These are phyloP conservation scores for Pseudozyma thailandica DNA, from an alignment of 1,284 basidiomycete species.

Conservation along the genomic window DNA sequence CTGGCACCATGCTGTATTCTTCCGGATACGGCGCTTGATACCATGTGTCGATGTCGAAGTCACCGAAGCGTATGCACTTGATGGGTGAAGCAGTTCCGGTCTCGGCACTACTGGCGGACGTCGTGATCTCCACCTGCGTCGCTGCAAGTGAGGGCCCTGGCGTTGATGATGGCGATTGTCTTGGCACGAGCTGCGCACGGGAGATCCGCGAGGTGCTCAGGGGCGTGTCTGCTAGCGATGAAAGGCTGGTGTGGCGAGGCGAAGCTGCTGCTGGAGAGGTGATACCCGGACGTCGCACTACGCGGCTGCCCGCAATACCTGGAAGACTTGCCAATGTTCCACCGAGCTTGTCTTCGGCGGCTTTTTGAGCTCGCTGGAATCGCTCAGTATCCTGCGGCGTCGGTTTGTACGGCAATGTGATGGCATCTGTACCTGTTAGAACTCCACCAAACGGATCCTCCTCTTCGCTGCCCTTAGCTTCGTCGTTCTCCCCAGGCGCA, in stretches of 20 bases:
- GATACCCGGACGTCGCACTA: constrained; percentile 11
- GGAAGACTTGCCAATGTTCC: constrained; percentile 49
- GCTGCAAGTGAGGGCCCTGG: constrained; percentile 19
- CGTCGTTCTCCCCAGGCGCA: constrained; percentile 26
- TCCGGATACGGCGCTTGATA: constrained; percentile 99
- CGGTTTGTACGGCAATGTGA: constrained; percentile 77
- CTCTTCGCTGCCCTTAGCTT: constrained; percentile 36
- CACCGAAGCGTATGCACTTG: constrained; percentile 83
- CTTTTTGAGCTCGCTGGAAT: constrained; percentile 78
- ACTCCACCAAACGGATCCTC: constrained; percentile 81
- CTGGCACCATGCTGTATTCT: constrained; percentile 92
- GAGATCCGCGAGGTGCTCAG: constrained; percentile 25
- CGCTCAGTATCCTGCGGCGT: constrained; percentile 78
- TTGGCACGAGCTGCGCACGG: constrained; percentile 26
- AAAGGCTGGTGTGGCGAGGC: constrained; percentile 16
- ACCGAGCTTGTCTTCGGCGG: constrained; percentile 75
- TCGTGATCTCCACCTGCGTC: constrained; percentile 38
- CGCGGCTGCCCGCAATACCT: constrained; percentile 29
- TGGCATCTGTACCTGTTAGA: constrained; percentile 77
- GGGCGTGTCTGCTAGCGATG: constrained; percentile 19
- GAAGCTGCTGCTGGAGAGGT: constrained; percentile 19
- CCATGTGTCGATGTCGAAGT: constrained; percentile 96
- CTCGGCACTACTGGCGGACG: constrained; percentile 50
- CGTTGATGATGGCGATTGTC: constrained; percentile 22
- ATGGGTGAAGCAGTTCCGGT: constrained; percentile 63